Conservation (phyloP, 1,139 yeast species). For the Kurtzmaniella quercitrusa region DNA sequence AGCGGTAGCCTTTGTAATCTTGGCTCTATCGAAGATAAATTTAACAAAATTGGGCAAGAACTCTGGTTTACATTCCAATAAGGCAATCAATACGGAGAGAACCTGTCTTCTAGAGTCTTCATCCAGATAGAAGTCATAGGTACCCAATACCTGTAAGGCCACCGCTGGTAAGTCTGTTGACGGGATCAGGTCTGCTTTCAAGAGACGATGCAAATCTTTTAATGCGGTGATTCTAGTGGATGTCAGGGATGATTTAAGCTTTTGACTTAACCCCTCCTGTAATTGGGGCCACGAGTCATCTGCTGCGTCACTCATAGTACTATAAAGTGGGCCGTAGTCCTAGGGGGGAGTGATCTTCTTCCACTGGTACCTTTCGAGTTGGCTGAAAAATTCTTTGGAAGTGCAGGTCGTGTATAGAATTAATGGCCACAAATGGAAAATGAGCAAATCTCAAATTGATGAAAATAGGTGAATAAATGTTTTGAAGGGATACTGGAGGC, state of each 20-base stretch:
- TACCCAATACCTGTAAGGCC: constrained; percentile 31
- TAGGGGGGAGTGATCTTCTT: background rate
- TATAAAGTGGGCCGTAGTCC: background rate
- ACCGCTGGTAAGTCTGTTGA: constrained; percentile 18
- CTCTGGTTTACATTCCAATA: constrained; percentile 28
- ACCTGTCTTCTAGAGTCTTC: constrained; percentile 42
- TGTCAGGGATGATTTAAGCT: constrained; percentile 30
- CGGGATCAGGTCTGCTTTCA: constrained; percentile 14
- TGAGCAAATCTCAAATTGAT: background rate
- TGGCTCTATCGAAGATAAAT: constrained; percentile 33
- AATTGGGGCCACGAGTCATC: constrained; percentile 23
- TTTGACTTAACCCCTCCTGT: constrained; percentile 18
- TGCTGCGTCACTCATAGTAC: background rate
- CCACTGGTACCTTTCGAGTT: background rate
- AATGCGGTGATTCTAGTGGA: constrained; percentile 31
- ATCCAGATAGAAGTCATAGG: constrained; percentile 52
- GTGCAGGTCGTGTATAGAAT: background rate
- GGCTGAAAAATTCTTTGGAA: background rate
- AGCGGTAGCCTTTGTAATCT: constrained; percentile 38
- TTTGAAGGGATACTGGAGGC: too few relatives aligned
- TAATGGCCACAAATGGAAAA: background rate
- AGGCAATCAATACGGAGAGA: constrained; percentile 28
- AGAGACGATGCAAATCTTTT: constrained; percentile 13
- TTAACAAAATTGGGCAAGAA: constrained; percentile 31
- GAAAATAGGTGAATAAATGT: too few relatives aligned